Percentiles rank a stretch among this genome's conserved stretches.
These are phyloP conservation scores for Melaleuca quinquenervia DNA, from an alignment of 345 rosid genomes.

Conservation along the genomic window DNA sequence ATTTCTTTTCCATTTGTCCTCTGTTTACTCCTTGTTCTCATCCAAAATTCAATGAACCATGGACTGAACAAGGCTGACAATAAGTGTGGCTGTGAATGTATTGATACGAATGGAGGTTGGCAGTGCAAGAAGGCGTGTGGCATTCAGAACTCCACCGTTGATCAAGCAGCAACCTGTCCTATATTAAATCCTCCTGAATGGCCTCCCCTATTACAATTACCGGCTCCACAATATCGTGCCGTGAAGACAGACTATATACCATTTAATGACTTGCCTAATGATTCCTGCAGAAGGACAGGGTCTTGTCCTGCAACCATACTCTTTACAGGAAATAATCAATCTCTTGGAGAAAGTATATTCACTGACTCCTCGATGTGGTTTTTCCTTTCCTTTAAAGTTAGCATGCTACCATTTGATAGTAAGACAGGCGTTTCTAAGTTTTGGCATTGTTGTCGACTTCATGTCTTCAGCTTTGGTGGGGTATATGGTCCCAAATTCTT, in stretches of 20 bases:
- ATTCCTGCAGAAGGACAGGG: constrained; percentile 55
- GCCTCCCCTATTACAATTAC: constrained; percentile 76
- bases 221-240: constrained; percentile 50
- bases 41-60: constrained; percentile 34
- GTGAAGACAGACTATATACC: constrained; percentile 28
- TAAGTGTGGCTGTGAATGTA: constrained; percentile 55
- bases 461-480: constrained; percentile 36
- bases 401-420: background rate
- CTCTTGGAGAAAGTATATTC: constrained; percentile 54
- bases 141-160: constrained; percentile 30
- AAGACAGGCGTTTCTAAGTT: background rate
- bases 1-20: constrained; percentile 60
- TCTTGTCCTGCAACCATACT: constrained; percentile 68
- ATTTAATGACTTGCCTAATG: constrained; percentile 31
- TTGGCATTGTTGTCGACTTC: background rate
- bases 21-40: constrained; percentile 36
- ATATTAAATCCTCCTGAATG: constrained; percentile 47
- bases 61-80: constrained; percentile 6
- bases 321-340: constrained; percentile 51
- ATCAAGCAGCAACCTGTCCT: constrained; percentile 44
- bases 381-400: background rate
- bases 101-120: constrained; percentile 29
- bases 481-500: constrained; percentile 37
- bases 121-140: constrained; percentile 51
- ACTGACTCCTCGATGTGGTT: background rate